Conservation (phyloP, 495 filamentous ascomycete genomes). For the Penicillium lagena region DNA sequence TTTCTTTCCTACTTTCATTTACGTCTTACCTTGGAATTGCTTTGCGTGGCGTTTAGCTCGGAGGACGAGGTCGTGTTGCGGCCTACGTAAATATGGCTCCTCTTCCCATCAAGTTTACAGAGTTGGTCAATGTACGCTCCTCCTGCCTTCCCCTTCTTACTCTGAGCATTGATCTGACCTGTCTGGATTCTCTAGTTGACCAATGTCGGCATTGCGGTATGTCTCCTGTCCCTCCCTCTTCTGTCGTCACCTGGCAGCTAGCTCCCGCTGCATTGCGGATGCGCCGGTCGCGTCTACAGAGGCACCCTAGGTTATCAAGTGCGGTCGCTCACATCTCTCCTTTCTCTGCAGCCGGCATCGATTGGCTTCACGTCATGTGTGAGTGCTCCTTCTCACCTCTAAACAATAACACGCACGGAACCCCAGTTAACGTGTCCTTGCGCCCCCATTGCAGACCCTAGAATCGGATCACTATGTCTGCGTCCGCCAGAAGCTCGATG, state of each 20-base stretch:
- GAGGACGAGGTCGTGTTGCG: constrained; percentile 45
- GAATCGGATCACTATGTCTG: constrained; percentile 96
- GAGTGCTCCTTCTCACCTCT: constrained; percentile 31
- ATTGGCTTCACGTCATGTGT: constrained; percentile 98
- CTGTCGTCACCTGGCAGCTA: constrained; percentile 8
- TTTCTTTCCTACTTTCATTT: constrained; percentile 9
- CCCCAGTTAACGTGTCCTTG: constrained; percentile 9
- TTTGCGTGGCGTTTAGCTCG: constrained; percentile 38
- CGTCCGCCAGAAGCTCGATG: constrained; percentile 83
- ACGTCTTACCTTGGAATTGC: constrained; percentile 12
- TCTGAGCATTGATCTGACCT: constrained; percentile 14
- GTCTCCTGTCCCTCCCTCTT: constrained; percentile 24
- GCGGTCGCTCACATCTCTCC: constrained; percentile 31
- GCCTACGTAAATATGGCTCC: constrained; percentile 59
- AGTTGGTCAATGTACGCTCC: constrained; percentile 74
- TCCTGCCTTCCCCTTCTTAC: constrained; percentile 1
- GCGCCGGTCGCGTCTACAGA: constrained; percentile 9
- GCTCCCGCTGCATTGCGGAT: constrained; percentile 16
- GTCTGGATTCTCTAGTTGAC: constrained; percentile 50
- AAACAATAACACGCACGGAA: constrained; percentile 2
- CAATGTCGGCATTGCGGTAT: constrained; percentile 73
- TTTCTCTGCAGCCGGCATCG: constrained; percentile 52
- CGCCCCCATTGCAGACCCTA: constrained; percentile 61
- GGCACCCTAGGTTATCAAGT: constrained; percentile 4
- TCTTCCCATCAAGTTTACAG: constrained; percentile 91